Evolutionary conservation across 176 grass and related monocot species (phyloP).

Genomic region (Bonia amplexicaulis): DNA sequence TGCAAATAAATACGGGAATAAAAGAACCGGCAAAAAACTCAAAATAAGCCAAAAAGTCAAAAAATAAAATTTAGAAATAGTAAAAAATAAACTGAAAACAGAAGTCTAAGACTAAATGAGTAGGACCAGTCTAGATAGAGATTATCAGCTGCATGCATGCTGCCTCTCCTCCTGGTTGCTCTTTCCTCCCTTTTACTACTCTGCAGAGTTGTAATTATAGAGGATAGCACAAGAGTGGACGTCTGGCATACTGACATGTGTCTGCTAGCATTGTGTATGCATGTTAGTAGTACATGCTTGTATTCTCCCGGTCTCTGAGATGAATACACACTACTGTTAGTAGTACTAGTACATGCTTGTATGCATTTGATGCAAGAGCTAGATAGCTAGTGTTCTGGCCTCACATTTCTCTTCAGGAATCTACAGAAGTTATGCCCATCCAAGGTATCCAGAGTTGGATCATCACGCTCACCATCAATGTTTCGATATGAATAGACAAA

Average conservation of each 20-base stretch:
- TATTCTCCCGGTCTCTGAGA: neutral
- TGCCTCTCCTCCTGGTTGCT: neutral
- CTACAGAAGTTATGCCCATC: conserved; percentile 19
- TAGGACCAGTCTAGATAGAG: conserved; percentile 8
- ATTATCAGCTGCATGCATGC: conserved; percentile 27
- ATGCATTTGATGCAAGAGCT: conserved; percentile 7
- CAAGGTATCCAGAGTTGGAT: conserved; percentile 19
- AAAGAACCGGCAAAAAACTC: too few relatives aligned
- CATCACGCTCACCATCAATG: neutral
- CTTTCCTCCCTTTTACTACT: conserved; percentile 2
- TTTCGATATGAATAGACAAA: neutral
- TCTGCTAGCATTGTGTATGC: neutral
- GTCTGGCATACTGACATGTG: conserved; percentile 20
- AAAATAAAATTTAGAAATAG: too few relatives aligned
- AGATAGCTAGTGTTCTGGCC: neutral
- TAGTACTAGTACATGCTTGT: too few relatives aligned
- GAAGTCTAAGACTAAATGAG: too few relatives aligned
- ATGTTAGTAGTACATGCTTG: neutral
- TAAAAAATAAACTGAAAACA: too few relatives aligned
- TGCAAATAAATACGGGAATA: too few relatives aligned
- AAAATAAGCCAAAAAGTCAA: too few relatives aligned
- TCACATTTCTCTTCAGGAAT: neutral
- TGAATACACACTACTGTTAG: neutral
- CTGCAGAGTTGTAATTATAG: conserved; percentile 27
- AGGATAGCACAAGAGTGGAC: neutral